Base-by-base conservation (phyloP, 148 eudicot species). In the Rhododendron williamsianum region DNA sequence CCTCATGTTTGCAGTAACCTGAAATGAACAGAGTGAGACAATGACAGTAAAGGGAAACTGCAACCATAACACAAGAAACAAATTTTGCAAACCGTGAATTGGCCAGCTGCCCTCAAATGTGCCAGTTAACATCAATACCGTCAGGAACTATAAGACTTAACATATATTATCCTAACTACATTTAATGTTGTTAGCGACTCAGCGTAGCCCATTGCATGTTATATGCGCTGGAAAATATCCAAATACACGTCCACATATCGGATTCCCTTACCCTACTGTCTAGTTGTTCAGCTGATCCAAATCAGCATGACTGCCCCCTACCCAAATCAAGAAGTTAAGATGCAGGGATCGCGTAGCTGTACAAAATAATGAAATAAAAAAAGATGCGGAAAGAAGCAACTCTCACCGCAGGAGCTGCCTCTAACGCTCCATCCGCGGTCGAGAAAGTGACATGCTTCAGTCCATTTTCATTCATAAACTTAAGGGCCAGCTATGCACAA, bases 321-420 rank as follows among this genome's bases (percentile, higher is more conserved):
- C 41, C 65, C 41, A 89, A 48, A 82, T 81, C 67, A 51, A 76
- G 25, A 56, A n/a, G 71, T 69, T 52, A 78, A 21, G 67, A 89
- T 56, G 60, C 23, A 81, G 49, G 23, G 12, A 16, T 16, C 38
- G 71, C 71, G 81, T 46, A 58, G 63, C 35, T 56, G n/a, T 43
- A 54, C 9, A 45, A 63, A 18, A 30, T n/a, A 30, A 54, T 13
- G 58, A 63, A 10, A 30, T 33, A 48, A 9, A 56, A 33, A 10
- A 54, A 46, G 45, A 23, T 9, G 63, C 15, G 78, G 81, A 87
- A 82, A 76, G 49, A 77, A 69, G 56, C 5, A 36, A 43, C 54
- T 83, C 98, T 92, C 86, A 97, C 99, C 78, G 99, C 99, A 83
- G 99, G 99, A 88, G 99, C 99, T 82, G 99, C 99, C 89, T 97